Evolutionary conservation across 805 yeast species (phyloP).

Genomic region (Blastobotrys chiropterorum): DNA sequence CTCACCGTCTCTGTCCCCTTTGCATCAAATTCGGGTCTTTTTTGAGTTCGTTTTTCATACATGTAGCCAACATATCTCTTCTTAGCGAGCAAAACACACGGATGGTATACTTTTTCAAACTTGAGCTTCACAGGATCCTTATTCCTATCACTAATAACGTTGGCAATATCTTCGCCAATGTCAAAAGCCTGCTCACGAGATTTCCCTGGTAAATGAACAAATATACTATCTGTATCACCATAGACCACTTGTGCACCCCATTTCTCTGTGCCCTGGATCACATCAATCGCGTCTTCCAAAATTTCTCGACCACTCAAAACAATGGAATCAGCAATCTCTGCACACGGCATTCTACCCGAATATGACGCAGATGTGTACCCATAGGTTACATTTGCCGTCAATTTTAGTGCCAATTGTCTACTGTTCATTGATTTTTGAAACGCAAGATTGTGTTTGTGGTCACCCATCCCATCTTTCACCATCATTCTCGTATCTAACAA

Average conservation of each 20-base stretch:
- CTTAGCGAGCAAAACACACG: constrained; percentile 74
- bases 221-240: constrained; percentile 94
- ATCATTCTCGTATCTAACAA: constrained; percentile 72
- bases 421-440: constrained; percentile 54
- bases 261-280: constrained; percentile 50
- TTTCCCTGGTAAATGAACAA: constrained; percentile 84
- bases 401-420: constrained; percentile 78
- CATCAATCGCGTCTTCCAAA: constrained; percentile 58
- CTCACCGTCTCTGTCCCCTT: constrained; percentile 95
- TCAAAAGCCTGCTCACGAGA: constrained; percentile 69
- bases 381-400: constrained; percentile 92
- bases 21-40: constrained; percentile 74
- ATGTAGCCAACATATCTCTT: constrained; percentile 88
- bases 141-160: constrained; percentile 51
- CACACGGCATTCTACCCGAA: constrained; percentile 95
- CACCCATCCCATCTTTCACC: constrained; percentile 68
- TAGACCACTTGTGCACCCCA: constrained; percentile 94
- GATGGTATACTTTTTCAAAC: constrained; percentile 90
- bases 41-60: constrained; percentile 54
- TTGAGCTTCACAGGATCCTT: constrained; percentile 81
- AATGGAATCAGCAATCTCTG: constrained; percentile 91
- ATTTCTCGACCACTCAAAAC: constrained; percentile 89
- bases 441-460: constrained; percentile 24
- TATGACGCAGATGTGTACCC: constrained; percentile 94
- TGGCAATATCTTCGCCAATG: constrained; percentile 67